Percentiles rank a stretch among this genome's conserved stretches.
These are phyloP conservation scores for Candida cerambycidarum DNA, from an alignment of 805 yeast genomes.

Conservation along the genomic window DNA sequence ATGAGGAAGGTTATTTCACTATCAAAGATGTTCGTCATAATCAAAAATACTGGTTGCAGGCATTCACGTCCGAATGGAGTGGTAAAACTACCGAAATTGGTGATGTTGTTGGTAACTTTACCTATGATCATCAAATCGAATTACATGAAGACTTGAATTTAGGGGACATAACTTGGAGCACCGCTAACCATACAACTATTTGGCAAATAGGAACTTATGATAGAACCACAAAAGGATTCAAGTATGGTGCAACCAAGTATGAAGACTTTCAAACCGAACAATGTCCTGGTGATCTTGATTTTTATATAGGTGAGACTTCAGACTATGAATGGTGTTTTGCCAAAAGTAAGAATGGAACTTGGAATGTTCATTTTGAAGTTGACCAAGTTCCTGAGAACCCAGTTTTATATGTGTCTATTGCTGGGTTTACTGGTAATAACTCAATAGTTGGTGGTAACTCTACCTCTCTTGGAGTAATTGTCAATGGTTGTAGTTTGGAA, in stretches of 20 bases:
- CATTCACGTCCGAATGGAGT: conserved; percentile 12
- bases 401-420: conserved; percentile 9
- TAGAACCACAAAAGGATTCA: conserved; percentile 14
- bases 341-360: conserved; percentile 11
- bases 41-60: conserved; percentile 11
- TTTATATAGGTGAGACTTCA: conserved; percentile 9
- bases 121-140: background rate
- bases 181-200: conserved; percentile 6
- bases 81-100: conserved; percentile 9
- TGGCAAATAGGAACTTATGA: conserved; percentile 16
- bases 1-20: conserved; percentile 13
- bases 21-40: conserved; percentile 10
- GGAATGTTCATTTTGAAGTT: conserved; percentile 11
- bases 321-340: conserved; percentile 11
- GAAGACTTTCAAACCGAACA: conserved; percentile 12
- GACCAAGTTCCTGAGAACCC: conserved; percentile 5
- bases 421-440: conserved; percentile 12
- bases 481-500: conserved; percentile 6
- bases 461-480: conserved; percentile 3
- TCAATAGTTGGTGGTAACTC: conserved; percentile 11
- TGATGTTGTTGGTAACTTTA: conserved; percentile 7
- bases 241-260: conserved; percentile 8
- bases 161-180: conserved; percentile 9
- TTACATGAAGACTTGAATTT: conserved; percentile 2
- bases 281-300: conserved; percentile 13